Conservation (phyloP, 2,329 filamentous ascomycete genomes). For the Epichloe hybrida region DNA sequence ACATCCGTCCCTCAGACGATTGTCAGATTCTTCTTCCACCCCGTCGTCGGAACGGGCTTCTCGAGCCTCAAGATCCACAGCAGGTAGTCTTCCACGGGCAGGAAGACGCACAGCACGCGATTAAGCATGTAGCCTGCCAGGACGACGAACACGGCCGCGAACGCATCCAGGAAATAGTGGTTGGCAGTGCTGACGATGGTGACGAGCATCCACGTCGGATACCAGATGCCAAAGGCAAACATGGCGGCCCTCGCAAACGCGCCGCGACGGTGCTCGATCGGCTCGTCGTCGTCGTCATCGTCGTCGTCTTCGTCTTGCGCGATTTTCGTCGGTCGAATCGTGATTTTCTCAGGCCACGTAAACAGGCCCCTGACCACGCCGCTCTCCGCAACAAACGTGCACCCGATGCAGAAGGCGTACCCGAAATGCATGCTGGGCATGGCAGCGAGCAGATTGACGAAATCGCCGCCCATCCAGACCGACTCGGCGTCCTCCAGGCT, state of each 20-base stretch:
- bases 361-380: slow-evolving; percentile 28
- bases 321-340: background rate
- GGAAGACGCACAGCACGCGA: slow-evolving; percentile 40
- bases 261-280: slow-evolving; percentile 10
- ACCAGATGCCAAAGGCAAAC: slow-evolving; percentile 30
- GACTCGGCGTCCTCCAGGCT: slow-evolving; percentile 24
- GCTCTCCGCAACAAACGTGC: slow-evolving; percentile 37
- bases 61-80: slow-evolving; percentile 47
- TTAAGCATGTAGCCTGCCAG: slow-evolving; percentile 41
- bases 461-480: slow-evolving; percentile 21
- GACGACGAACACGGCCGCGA: slow-evolving; percentile 49
- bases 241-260: slow-evolving; percentile 8
- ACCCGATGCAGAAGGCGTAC: slow-evolving; percentile 39
- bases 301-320: slow-evolving; percentile 8
- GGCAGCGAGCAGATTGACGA: slow-evolving; percentile 41
- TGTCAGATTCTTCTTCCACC: slow-evolving; percentile 13
- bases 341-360: slow-evolving; percentile 2
- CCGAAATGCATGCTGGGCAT: slow-evolving; percentile 45
- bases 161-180: slow-evolving; percentile 50
- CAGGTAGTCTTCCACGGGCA: slow-evolving; percentile 51
- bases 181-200: slow-evolving; percentile 49
- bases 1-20: slow-evolving; percentile 3
- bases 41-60: slow-evolving; percentile 42
- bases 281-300: slow-evolving; percentile 7
- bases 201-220: slow-evolving; percentile 37